Evolutionary conservation across 257 asterid genomes (phyloP).

Genomic region (Datura wrightii): DNA sequence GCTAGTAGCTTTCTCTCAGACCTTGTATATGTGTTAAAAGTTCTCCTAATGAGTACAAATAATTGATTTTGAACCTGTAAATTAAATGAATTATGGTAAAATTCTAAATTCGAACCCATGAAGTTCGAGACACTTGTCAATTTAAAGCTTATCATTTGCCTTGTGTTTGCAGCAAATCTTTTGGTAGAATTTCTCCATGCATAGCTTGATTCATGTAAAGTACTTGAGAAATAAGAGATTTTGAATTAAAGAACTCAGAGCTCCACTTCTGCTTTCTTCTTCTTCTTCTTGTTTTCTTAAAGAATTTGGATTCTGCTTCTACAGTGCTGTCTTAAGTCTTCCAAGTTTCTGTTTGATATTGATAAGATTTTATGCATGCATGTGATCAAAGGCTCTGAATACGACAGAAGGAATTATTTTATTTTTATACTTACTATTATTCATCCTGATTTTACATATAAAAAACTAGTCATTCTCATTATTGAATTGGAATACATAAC

Average conservation of each 20-base stretch:
- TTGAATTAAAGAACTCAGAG: background rate
- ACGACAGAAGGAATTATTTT: background rate
- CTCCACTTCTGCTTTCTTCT: background rate
- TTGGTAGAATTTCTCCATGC: background rate
- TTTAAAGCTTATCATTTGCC: constrained; percentile 3
- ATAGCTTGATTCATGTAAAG: background rate
- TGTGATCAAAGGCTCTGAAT: background rate
- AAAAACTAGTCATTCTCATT: background rate
- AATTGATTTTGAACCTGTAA: background rate
- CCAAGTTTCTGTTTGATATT: background rate
- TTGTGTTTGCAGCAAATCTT: background rate
- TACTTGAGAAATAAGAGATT: background rate
- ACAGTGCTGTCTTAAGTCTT: constrained; percentile 1
- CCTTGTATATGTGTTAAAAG: background rate
- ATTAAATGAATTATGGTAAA: background rate
- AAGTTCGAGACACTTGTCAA: background rate
- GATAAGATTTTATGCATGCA: background rate
- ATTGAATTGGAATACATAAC: background rate
- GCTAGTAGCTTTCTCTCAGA: background rate
- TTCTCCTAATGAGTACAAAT: background rate
- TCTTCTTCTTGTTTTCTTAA: no score
- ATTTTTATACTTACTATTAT: background rate
- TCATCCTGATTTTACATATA: background rate
- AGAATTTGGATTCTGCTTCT: constrained; percentile 16
- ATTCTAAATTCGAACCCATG: background rate